These are phyloP conservation scores for Ilex asprella DNA, from an alignment of 257 asterid genomes.

Conservation along the genomic window DNA sequence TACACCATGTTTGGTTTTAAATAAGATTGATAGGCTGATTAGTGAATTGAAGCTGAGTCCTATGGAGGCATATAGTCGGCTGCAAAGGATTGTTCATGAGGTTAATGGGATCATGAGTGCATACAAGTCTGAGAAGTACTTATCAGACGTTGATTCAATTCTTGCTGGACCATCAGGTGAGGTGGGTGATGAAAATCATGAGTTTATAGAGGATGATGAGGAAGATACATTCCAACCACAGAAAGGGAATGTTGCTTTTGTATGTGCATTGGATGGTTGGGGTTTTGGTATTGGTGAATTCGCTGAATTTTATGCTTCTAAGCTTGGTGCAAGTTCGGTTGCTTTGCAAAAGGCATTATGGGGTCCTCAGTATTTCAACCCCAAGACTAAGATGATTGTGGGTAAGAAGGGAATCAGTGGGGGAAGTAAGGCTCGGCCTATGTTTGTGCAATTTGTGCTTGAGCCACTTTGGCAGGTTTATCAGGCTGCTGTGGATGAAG, in stretches of 20 bases:
- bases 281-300: slow-evolving; percentile 66
- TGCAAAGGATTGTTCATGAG: slow-evolving; percentile 83
- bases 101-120: slow-evolving; percentile 86
- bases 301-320: slow-evolving; percentile 68
- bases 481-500: slow-evolving; percentile 47
- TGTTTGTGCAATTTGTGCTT: slow-evolving; percentile 79
- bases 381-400: slow-evolving; percentile 70
- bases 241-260: slow-evolving; percentile 91
- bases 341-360: slow-evolving; percentile 70
- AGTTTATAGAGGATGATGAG: slow-evolving; percentile 70
- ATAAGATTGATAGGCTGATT: slow-evolving; percentile 81
- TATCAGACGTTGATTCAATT: slow-evolving; percentile 88
- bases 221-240: slow-evolving; percentile 96
- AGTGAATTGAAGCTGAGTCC: slow-evolving; percentile 78
- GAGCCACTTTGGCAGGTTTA: slow-evolving; percentile 94
- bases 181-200: slow-evolving; percentile 38
- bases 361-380: slow-evolving; percentile 73
- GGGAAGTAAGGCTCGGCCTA: slow-evolving; percentile 64
- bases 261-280: slow-evolving; percentile 95
- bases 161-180: slow-evolving; percentile 50
- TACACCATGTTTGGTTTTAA: slow-evolving; percentile 71
- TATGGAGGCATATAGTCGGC: slow-evolving; percentile 62
- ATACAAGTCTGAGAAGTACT: slow-evolving; percentile 73
- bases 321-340: slow-evolving; percentile 61
- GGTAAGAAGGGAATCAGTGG: slow-evolving; percentile 59